These are phyloP conservation scores for Entamoeba invadens DNA, from an alignment of 208 protist genomes.

Conservation along the genomic window DNA sequence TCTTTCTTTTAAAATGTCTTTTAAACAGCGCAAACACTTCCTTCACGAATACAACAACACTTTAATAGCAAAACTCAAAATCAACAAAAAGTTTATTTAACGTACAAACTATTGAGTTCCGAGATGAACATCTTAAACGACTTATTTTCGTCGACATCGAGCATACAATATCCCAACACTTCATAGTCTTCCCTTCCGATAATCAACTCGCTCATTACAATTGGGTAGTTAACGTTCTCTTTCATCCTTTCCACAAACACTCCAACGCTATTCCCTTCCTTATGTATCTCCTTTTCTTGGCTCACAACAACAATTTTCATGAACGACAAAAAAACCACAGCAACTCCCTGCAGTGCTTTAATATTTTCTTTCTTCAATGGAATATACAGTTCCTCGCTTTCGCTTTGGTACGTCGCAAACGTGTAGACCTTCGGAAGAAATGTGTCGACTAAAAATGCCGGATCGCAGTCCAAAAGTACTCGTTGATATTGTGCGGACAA, in stretches of 20 bases:
- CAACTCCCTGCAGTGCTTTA: not conserved
- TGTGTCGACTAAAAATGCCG: not conserved
- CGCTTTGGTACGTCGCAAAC: not conserved
- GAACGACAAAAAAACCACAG: not conserved
- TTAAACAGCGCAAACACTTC: no score
- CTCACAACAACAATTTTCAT: not conserved
- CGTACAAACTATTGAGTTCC: not conserved
- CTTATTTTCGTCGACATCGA: not conserved
- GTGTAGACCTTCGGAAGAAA: not conserved
- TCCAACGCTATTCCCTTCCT: not conserved
- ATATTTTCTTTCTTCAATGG: not conserved
- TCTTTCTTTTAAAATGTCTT: no score
- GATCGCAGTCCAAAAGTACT: not conserved
- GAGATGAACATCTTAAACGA: not conserved
- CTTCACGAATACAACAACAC: no score
- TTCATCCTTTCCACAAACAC: not conserved
- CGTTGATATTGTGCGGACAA: not conserved
- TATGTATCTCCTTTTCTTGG: not conserved
- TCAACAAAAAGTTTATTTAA: not conserved
- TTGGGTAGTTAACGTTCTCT: not conserved
- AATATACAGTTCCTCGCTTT: not conserved
- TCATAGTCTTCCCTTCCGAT: not conserved
- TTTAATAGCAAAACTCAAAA: not conserved
- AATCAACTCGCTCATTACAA: not conserved
- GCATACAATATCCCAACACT: not conserved